Evolutionary conservation across 352 stramenopile genomes (phyloP), one percentile per base, ranked within the genome.

Genomic region (Phytophthora hybrid): DNA sequence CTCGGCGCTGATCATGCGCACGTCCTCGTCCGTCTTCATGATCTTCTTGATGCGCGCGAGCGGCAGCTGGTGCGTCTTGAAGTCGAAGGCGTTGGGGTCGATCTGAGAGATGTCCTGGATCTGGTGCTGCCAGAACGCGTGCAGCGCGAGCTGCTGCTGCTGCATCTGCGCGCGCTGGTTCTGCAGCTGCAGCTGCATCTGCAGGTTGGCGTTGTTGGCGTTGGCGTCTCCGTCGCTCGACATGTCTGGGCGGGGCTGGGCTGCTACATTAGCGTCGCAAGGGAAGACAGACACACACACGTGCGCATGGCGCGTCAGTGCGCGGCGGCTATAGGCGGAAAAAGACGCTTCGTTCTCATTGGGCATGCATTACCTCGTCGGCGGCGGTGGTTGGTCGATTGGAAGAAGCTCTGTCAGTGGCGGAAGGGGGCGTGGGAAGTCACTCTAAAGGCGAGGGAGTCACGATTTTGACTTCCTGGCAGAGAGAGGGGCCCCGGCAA

Each of bases 11-110:
- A 98, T 98, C 94, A 98, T 98, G 37, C 90, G 89, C 49, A 98
- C 90, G 76, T 98, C 93, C 68, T 98, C 94, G 78, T 98, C 94
- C 54, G 93, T 95, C 81, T 98, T 98, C 94, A 98, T 98, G 81
- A 98, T 98, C 73, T 97, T 98, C 84, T 98, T 98, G 71, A 98
- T 98, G 58, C 94, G 90, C 58, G 94, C 93, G 63, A 98, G 90
- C 32, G 94, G 93, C 46, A 98, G 82, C 60, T 98, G 89, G 72
- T 97, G 85, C 69, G 86, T 94, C 79, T 95, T 94, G 61, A 97
- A 96, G 71, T 97, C 90, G 64, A 94, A 93, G 37, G 84, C 74
- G 73, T 89, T 92, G 23, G 87, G 84, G 78, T 96, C 88, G 52
- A 97, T 90, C 78, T 97, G 84, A 6, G 87, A 93, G 68, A 97